Conservation (phyloP, 345 rosid species). For the Murraya paniculata region DNA sequence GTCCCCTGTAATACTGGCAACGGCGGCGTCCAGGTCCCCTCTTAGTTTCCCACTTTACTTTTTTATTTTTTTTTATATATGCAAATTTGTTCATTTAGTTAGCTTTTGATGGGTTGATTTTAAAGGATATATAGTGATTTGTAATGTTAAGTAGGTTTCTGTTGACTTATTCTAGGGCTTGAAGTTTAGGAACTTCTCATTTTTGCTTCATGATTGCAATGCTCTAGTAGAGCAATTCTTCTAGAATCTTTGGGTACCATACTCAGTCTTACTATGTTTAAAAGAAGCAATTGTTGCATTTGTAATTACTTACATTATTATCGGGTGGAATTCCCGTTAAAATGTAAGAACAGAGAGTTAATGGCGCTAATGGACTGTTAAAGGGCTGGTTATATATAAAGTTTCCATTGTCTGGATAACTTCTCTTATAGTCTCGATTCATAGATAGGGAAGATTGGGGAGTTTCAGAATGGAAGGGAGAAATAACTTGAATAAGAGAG, state of each 20-base stretch:
- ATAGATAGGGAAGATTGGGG: not conserved
- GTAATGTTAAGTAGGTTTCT: not conserved
- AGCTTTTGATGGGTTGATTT: not conserved
- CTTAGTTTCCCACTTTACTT: not conserved
- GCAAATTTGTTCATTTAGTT: not conserved
- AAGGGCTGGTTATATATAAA: not conserved
- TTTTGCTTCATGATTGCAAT: not conserved
- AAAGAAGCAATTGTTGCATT: not conserved
- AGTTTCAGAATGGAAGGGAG: not conserved
- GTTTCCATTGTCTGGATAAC: not conserved
- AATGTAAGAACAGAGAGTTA: not conserved
- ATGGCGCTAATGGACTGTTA: not conserved
- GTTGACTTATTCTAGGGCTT: not conserved
- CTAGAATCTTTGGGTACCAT: not conserved
- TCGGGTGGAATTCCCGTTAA: not conserved
- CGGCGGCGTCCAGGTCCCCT: slow-evolving; percentile 88
- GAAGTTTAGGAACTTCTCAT: not conserved
- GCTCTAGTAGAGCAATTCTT: not conserved
- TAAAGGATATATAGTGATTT: not conserved
- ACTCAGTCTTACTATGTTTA: not conserved
- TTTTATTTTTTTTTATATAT: not conserved
- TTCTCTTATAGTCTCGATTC: not conserved
- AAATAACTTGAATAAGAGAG: not conserved
- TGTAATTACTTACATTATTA: not conserved
- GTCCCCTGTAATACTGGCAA: slow-evolving; percentile 63